phyloP scores from a whole-genome alignment of 306 rosid genomes.

The Begonia masoniana region DNA sequence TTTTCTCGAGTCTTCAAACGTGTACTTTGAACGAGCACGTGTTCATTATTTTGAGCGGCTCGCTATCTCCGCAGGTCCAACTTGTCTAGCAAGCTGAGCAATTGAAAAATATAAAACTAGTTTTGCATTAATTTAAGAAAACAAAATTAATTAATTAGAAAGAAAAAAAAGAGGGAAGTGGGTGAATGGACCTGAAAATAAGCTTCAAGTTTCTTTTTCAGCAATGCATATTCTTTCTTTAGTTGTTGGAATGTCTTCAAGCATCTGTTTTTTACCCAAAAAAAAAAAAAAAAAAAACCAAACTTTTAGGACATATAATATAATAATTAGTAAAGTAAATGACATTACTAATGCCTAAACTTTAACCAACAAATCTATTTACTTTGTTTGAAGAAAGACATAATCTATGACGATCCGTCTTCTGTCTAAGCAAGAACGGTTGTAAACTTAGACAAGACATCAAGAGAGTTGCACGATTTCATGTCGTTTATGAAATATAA shows the following conservation, averaged over 20 bases:
- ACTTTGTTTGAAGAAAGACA: no score
- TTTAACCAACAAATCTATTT: no score
- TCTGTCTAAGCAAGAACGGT: no score
- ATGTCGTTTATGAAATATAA: no score
- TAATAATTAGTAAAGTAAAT: no score
- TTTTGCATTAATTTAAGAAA: background rate
- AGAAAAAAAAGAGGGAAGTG: background rate
- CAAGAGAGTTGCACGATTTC: no score
- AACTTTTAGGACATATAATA: background rate
- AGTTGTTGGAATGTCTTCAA: constrained; percentile 62
- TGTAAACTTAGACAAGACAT: no score
- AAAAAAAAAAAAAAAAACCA: background rate
- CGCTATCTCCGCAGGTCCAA: constrained; percentile 34
- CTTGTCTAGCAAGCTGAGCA: constrained; percentile 53
- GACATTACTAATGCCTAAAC: no score
- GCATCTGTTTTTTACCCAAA: constrained; percentile 37
- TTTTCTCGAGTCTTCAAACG: constrained; percentile 4
- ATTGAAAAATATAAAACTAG: background rate
- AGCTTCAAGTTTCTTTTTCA: constrained; percentile 80
- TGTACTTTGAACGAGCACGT: background rate
- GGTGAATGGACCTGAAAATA: constrained; percentile 60
- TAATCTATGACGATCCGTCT: no score
- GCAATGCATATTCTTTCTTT: constrained; percentile 65
- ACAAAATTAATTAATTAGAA: background rate
- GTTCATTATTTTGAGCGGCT: constrained; percentile 36